A percentile compares a stretch with the other conserved stretches of the same genome.
These are phyloP conservation scores for Fusarium newnesense DNA, from an alignment of 2,329 filamentous ascomycete species.

Conservation along the genomic window DNA sequence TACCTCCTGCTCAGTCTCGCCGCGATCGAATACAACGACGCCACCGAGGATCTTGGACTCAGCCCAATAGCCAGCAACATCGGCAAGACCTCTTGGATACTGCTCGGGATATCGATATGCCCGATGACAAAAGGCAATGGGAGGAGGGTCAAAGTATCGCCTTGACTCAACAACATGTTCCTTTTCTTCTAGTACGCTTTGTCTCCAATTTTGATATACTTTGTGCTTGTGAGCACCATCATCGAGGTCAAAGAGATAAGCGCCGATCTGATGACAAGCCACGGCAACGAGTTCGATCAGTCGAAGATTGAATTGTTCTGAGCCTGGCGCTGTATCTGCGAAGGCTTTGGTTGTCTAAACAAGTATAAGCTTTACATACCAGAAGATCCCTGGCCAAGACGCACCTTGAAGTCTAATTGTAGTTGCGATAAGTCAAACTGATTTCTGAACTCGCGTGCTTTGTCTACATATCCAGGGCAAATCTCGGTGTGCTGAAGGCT, in stretches of 20 bases:
- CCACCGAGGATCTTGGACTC: slow-evolving; percentile 21
- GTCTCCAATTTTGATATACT: slow-evolving; percentile 2
- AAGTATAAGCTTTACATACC: rapidly evolving
- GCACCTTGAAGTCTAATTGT: rapidly evolving
- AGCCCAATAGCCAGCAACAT: slow-evolving; percentile 23
- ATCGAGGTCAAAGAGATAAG: slow-evolving; percentile 10
- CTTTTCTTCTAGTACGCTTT: not conserved
- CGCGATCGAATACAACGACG: slow-evolving; percentile 16
- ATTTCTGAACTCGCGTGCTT: not conserved
- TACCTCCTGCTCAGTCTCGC: slow-evolving; percentile 16
- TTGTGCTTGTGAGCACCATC: slow-evolving; percentile 16
- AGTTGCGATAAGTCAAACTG: not conserved
- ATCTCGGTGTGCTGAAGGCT: not conserved
- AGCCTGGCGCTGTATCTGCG: not conserved
- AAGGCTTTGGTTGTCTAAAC: not conserved
- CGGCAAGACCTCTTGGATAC: slow-evolving; percentile 11
- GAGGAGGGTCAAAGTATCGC: not conserved
- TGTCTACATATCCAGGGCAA: slow-evolving; percentile 11
- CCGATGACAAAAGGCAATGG: slow-evolving; percentile 5
- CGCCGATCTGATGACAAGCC: slow-evolving; percentile 22
- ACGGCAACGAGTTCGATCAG: slow-evolving; percentile 16
- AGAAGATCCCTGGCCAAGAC: rapidly evolving
- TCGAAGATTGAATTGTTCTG: not conserved
- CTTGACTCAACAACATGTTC: not conserved
- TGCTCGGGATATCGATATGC: slow-evolving; percentile 8